These are phyloP conservation scores for Plasmodiophora brassicae DNA, from an alignment of 208 protist species.

Conservation along the genomic window DNA sequence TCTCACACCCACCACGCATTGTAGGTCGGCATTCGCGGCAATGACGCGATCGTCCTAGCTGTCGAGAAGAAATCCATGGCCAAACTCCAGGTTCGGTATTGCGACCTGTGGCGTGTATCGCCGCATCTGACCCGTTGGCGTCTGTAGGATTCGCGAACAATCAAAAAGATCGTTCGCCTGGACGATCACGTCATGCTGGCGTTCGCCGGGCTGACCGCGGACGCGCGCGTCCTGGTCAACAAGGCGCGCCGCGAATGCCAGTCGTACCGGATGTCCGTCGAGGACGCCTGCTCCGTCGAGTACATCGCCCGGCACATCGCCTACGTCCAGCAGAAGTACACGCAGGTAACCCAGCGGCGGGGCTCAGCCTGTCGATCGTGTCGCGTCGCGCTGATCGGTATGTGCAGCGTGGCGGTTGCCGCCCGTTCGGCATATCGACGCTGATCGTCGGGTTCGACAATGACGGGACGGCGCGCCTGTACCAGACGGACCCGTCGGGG, in stretches of 20 bases:
- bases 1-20: not conserved
- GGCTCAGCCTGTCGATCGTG: not conserved
- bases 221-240: slow-evolving; percentile 97
- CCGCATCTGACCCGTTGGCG: not conserved
- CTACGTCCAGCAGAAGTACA: slow-evolving; percentile 76
- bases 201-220: slow-evolving; percentile 82
- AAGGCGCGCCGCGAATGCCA: slow-evolving; percentile 94
- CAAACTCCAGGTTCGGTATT: slow-evolving; percentile 73
- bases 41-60: slow-evolving; percentile 84
- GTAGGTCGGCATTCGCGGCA: slow-evolving; percentile 54
- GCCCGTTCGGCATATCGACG: slow-evolving; percentile 97
- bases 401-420: slow-evolving; percentile 93
- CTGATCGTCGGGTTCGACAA: slow-evolving; percentile 97
- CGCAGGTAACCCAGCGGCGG: slow-evolving; percentile 28
- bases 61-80: slow-evolving; percentile 96
- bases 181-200: slow-evolving; percentile 68
- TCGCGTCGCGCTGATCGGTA: slow-evolving; percentile 64
- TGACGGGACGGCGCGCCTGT: slow-evolving; percentile 85
- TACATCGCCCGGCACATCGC: slow-evolving; percentile 96
- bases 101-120: not conserved
- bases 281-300: slow-evolving; percentile 92
- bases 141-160: slow-evolving; percentile 91
- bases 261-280: slow-evolving; percentile 94
- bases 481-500: slow-evolving; percentile 84
- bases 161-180: slow-evolving; percentile 95